Evolutionary conservation across 2,329 filamentous ascomycete genomes (phyloP).

Genomic region (Aspergillus arachidicola): DNA sequence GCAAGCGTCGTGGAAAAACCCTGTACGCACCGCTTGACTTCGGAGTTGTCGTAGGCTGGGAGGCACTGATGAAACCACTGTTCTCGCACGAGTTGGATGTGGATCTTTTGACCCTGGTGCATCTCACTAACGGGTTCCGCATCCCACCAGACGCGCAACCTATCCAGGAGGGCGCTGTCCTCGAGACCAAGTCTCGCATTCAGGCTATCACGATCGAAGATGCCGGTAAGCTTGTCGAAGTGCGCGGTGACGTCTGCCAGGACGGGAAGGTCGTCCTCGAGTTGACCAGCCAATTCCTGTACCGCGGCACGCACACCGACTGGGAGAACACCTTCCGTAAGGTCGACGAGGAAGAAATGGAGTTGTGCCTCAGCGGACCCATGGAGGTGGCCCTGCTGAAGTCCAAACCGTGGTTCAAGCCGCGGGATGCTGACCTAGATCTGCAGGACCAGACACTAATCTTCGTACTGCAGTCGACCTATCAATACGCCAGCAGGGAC

Average conservation of each 20-base stretch:
- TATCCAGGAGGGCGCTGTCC: constrained; percentile 89
- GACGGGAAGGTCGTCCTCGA: constrained; percentile 90
- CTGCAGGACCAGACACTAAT: constrained; percentile 90
- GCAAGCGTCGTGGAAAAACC: constrained; percentile 90
- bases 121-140: constrained; percentile 95
- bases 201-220: constrained; percentile 98
- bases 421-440: constrained; percentile 82
- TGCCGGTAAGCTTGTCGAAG: constrained; percentile 98
- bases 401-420: constrained; percentile 96
- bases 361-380: constrained; percentile 81
- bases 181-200: constrained; percentile 91
- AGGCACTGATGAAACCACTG: constrained; percentile 98
- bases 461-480: constrained; percentile 90
- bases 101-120: constrained; percentile 92
- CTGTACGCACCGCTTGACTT: constrained; percentile 98
- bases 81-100: constrained; percentile 96
- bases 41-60: constrained; percentile 95
- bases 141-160: constrained; percentile 97
- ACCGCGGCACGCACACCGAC: constrained; percentile 89
- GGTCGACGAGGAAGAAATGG: constrained; percentile 92
- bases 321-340: constrained; percentile 98
- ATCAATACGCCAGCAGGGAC: constrained; percentile 92
- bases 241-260: constrained; percentile 90
- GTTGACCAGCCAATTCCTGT: constrained; percentile 96
- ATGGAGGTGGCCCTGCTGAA: constrained; percentile 93